These are phyloP conservation scores for Lodderomyces beijingensis DNA, from an alignment of 1,139 yeast genomes.

Conservation along the genomic window DNA sequence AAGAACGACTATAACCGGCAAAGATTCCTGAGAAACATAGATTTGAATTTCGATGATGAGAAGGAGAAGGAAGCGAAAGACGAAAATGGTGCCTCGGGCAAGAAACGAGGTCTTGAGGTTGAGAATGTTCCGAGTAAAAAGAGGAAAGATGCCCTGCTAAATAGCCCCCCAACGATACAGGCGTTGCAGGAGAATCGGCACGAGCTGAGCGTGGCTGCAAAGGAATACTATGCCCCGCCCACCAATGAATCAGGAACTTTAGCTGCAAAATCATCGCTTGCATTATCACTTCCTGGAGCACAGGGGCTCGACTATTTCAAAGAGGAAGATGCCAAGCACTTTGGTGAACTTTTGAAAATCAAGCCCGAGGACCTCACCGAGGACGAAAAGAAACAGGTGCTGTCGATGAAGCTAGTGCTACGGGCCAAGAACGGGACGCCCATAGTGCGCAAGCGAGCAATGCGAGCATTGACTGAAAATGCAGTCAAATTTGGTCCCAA, in stretches of 20 bases:
- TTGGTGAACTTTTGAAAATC: conserved; percentile 54
- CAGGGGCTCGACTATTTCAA: conserved; percentile 57
- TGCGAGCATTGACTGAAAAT: conserved; percentile 62
- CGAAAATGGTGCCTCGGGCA: background rate
- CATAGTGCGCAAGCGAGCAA: conserved; percentile 60
- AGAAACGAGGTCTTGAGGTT: background rate
- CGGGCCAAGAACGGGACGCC: conserved; percentile 78
- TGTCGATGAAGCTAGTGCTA: conserved; percentile 60
- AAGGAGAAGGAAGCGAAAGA: conserved; percentile 7
- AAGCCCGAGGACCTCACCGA: conserved; percentile 28
- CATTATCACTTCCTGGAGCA: conserved; percentile 59
- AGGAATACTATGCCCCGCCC: conserved; percentile 25
- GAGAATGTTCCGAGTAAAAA: conserved; percentile 2
- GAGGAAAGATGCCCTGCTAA: conserved; percentile 10
- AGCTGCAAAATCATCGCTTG: background rate
- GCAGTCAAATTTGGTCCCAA: conserved; percentile 69
- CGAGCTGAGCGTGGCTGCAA: conserved; percentile 12
- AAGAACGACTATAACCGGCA: conserved; percentile 19
- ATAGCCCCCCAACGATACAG: conserved; percentile 35
- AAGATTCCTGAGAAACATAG: conserved; percentile 21
- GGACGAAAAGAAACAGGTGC: conserved; percentile 57
- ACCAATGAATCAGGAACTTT: conserved; percentile 4
- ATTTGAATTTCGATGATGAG: conserved; percentile 19
- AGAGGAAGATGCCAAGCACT: conserved; percentile 68
- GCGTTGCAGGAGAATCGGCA: conserved; percentile 36